A percentile compares a stretch with the other conserved stretches of the same genome.
Evolutionary conservation across 139 green algal genomes (phyloP).

Genomic region (Coccomyxa sp.): DNA sequence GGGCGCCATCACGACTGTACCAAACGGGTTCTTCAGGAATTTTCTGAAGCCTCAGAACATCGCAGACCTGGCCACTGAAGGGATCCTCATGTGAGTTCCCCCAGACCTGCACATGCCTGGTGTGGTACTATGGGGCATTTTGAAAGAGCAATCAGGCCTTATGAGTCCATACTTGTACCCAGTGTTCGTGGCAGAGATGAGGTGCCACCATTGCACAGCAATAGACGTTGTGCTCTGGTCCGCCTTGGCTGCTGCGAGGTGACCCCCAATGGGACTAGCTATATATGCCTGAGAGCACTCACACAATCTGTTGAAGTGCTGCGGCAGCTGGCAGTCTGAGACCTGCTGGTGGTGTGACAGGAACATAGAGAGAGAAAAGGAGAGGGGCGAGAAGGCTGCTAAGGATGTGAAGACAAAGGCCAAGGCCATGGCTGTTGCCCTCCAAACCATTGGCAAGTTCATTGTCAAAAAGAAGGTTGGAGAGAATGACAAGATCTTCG

Average conservation of each 20-base stretch:
- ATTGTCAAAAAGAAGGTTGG: slow-evolving; percentile 87
- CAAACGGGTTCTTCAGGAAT: slow-evolving; percentile 87
- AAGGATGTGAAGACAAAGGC: slow-evolving; percentile 50
- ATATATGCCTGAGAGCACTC: background rate
- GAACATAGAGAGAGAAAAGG: slow-evolving; percentile 23
- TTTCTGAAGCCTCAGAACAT: slow-evolving; percentile 71
- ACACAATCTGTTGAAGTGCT: background rate
- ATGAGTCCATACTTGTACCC: too few species aligned
- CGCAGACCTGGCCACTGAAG: slow-evolving; percentile 64
- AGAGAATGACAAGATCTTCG: slow-evolving; percentile 83
- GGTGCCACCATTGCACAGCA: background rate
- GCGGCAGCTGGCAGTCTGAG: background rate
- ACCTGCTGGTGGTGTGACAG: background rate
- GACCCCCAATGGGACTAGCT: background rate
- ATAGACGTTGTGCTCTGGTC: background rate
- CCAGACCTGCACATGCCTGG: background rate
- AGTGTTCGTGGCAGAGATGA: background rate
- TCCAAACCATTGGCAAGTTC: slow-evolving; percentile 88
- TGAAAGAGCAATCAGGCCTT: too few species aligned
- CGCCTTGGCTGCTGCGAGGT: too few species aligned
- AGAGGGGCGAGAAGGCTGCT: slow-evolving; percentile 22
- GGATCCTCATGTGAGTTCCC: slow-evolving; percentile 67
- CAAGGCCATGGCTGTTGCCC: slow-evolving; percentile 62
- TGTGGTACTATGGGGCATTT: too few species aligned
- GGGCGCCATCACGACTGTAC: slow-evolving; percentile 72